These are phyloP conservation scores for Apostasia shenzhenica DNA, from an alignment of 106 monocot species.

Conservation along the genomic window DNA sequence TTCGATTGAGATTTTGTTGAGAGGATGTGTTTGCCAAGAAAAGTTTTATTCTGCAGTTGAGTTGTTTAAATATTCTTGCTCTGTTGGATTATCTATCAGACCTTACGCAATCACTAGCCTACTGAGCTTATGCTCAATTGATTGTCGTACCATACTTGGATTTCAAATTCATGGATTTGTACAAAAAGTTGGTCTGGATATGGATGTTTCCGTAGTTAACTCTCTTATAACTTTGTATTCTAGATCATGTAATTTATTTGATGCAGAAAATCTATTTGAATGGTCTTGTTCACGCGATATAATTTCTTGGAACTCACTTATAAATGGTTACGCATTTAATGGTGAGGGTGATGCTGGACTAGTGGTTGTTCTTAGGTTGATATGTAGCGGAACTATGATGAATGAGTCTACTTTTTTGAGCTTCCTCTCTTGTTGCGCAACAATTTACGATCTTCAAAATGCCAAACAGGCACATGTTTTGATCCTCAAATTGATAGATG, in stretches of 20 bases:
- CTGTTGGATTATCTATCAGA: slow-evolving; percentile 2
- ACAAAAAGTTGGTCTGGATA: slow-evolving; percentile 20
- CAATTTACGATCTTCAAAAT: slow-evolving; percentile 16
- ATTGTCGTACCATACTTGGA: slow-evolving; percentile 5
- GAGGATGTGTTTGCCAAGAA: slow-evolving; percentile 18
- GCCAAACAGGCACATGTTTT: slow-evolving; percentile 28
- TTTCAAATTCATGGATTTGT: slow-evolving; percentile 29
- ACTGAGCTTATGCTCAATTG: slow-evolving; percentile 20
- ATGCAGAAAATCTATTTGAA: slow-evolving; percentile 26
- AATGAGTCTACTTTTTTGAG: slow-evolving; percentile 24
- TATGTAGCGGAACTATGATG: slow-evolving; percentile 25
- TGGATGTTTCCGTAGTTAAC: slow-evolving; percentile 25
- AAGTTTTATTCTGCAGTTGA: slow-evolving; percentile 15
- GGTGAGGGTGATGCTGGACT: slow-evolving; percentile 27
- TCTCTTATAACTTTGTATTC: slow-evolving; percentile 37
- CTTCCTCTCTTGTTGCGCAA: slow-evolving; percentile 36
- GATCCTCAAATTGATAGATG: slow-evolving; percentile 28
- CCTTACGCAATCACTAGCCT: slow-evolving; percentile 16
- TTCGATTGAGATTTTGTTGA: slow-evolving; percentile 28
- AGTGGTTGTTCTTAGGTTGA: slow-evolving; percentile 18
- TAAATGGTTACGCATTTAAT: slow-evolving; percentile 30
- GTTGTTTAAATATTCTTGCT: slow-evolving; percentile 13
- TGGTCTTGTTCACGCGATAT: slow-evolving; percentile 15
- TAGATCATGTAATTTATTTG: slow-evolving; percentile 7
- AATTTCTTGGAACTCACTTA: slow-evolving; percentile 43